phyloP scores from a whole-genome alignment of 805 yeast species.

The Kazachstania taianensis region DNA sequence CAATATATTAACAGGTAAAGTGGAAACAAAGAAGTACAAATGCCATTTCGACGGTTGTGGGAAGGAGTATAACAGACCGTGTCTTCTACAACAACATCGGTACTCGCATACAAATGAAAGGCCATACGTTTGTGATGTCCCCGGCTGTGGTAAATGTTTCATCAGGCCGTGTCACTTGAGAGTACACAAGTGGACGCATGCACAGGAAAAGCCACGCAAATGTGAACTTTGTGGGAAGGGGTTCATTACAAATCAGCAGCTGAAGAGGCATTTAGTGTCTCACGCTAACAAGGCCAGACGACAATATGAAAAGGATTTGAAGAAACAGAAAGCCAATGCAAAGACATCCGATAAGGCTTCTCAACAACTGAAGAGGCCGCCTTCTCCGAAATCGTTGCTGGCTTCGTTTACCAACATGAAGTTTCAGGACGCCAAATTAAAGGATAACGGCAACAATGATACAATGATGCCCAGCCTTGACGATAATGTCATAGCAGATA shows the following conservation, averaged over 20 bases:
- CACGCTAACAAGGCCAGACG: slow-evolving; percentile 33
- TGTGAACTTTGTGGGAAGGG: slow-evolving; percentile 53
- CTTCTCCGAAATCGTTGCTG: too few species aligned
- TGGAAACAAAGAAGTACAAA: slow-evolving; percentile 31
- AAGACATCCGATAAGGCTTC: not conserved
- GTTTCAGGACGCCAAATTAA: not conserved
- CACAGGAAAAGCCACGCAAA: slow-evolving; percentile 42
- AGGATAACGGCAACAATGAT: not conserved
- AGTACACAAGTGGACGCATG: slow-evolving; percentile 68
- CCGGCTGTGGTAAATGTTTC: slow-evolving; percentile 56
- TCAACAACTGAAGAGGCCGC: not conserved
- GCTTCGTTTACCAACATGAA: not conserved
- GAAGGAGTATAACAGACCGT: slow-evolving; percentile 48
- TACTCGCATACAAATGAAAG: slow-evolving; percentile 72
- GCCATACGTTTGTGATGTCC: slow-evolving; percentile 60
- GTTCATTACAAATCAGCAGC: slow-evolving; percentile 48
- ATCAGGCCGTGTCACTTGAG: slow-evolving; percentile 69
- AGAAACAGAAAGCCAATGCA: not conserved
- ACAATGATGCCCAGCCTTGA: not conserved
- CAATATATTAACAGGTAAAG: not conserved
- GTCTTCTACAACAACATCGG: slow-evolving; percentile 54
- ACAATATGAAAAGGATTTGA: slow-evolving; percentile 2
- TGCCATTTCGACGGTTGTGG: slow-evolving; percentile 40
- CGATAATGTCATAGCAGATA: not conserved
- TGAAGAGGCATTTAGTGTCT: slow-evolving; percentile 49